These are phyloP conservation scores for Hymenoscyphus salicellus DNA, from an alignment of 2,329 filamentous ascomycete species.

Conservation along the genomic window DNA sequence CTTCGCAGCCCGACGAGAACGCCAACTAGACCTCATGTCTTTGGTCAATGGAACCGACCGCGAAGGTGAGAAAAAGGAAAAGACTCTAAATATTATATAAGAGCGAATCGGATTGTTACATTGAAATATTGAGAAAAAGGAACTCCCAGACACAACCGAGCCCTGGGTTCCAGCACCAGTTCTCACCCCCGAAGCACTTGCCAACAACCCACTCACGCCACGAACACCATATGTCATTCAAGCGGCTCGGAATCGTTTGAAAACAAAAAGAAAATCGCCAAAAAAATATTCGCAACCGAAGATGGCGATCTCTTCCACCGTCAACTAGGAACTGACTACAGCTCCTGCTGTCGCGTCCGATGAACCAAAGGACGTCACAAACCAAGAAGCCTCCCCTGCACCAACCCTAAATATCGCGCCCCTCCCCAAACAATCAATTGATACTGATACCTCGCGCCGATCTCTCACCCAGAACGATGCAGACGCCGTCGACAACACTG, in stretches of 20 bases:
- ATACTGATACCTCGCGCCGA: slow-evolving; percentile 18
- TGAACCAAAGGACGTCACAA: not conserved
- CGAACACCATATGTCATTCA: slow-evolving; percentile 29
- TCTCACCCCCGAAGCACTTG: slow-evolving; percentile 23
- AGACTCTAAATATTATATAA: too few species aligned
- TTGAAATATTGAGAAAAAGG: too few species aligned
- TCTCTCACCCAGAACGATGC: slow-evolving; percentile 4
- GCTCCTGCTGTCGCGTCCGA: not conserved
- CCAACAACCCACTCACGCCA: slow-evolving; percentile 27
- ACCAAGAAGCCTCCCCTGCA: not conserved
- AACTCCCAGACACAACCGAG: slow-evolving; percentile 3
- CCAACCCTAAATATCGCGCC: too few species aligned
- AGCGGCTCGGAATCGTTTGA: too few species aligned
- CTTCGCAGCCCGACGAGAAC: slow-evolving; percentile 20
- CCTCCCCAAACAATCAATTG: slow-evolving; percentile 14
- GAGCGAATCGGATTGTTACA: too few species aligned
- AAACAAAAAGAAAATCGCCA: too few species aligned
- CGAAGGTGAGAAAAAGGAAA: not conserved
- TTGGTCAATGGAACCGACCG: slow-evolving; percentile 6
- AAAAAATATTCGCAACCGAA: not conserved
- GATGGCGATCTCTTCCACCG: not conserved
- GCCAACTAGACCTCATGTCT: slow-evolving; percentile 2
- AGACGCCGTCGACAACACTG: slow-evolving; percentile 28
- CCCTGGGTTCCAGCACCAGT: slow-evolving; percentile 16
- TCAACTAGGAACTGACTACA: not conserved